A percentile compares a stretch with the other conserved stretches of the same genome.
Conservation (phyloP, 2,329 filamentous ascomycete species). For the Fusarium secorum region DNA sequence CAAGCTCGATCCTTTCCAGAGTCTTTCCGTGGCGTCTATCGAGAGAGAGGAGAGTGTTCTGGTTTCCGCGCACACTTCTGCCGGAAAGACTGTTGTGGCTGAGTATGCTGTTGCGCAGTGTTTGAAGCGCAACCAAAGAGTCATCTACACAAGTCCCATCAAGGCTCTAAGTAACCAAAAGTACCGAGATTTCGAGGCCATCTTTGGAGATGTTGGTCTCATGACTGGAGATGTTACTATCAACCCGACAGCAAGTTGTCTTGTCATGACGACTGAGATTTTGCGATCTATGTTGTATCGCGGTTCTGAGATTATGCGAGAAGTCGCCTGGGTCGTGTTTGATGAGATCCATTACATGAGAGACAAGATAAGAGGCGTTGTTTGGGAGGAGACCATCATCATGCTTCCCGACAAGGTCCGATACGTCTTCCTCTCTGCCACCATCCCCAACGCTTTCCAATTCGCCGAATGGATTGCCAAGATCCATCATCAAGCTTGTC, state of each 20-base stretch:
- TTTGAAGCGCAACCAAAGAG: slow-evolving; percentile 94
- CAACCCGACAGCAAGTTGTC: slow-evolving; percentile 95
- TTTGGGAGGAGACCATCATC: slow-evolving; percentile 99
- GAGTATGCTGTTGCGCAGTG: slow-evolving; percentile 99
- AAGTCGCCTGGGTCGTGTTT: slow-evolving; percentile 98
- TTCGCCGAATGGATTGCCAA: slow-evolving; percentile 99
- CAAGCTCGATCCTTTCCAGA: slow-evolving; percentile 96
- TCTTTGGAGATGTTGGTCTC: slow-evolving; percentile 95
- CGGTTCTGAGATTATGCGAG: slow-evolving; percentile 98
- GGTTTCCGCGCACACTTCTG: slow-evolving; percentile 96
- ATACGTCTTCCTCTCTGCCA: slow-evolving; percentile 97
- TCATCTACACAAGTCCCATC: slow-evolving; percentile 99
- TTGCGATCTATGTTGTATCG: slow-evolving; percentile 97
- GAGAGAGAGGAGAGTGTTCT: slow-evolving; percentile 95
- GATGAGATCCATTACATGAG: slow-evolving; percentile 99
- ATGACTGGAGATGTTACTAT: slow-evolving; percentile 99
- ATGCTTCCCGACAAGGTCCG: slow-evolving; percentile 97
- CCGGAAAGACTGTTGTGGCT: slow-evolving; percentile 97
- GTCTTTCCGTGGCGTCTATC: slow-evolving; percentile 92
- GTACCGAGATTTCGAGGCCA: slow-evolving; percentile 92
- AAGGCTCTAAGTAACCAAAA: slow-evolving; percentile 99
- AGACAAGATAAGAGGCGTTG: slow-evolving; percentile 91
- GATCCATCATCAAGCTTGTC: slow-evolving; percentile 95
- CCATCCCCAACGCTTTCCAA: slow-evolving; percentile 98
- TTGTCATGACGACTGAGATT: slow-evolving; percentile 99